Base-by-base conservation (phyloP, 2,329 filamentous ascomycete species). In the Endoconidiophora laricicola region DNA sequence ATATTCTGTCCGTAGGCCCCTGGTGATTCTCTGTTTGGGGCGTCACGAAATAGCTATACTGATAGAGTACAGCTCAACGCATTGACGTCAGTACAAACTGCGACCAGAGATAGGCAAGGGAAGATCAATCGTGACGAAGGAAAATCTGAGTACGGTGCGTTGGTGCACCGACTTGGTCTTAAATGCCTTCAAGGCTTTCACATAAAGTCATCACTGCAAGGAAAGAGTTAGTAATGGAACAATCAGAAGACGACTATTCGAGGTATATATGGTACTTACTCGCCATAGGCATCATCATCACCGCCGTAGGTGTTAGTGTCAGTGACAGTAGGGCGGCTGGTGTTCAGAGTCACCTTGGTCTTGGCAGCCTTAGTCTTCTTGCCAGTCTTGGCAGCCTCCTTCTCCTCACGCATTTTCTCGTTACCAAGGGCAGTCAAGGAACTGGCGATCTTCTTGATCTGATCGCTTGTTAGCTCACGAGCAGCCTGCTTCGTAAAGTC, bases 341-440 rank as follows among this genome's bases (percentile, higher is more conserved):
- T 79, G 50, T 84, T 83, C 46, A 96, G 71, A 5, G 78, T 81
- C 16, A 84, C 78, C 79, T 98, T 98, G 38, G 83, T 94, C 79
- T 96, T 96, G 55, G 86, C 83, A 3, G 88, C 88, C 76, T 96
- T 96, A 58, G 73, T 79, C 79, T 96, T 98, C 83, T 96, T 98
- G 60, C 82, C 85, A 49, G 85, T 81, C 73, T 94, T 95, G 57
- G 94, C 86, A 3, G 85, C 78, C 3, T 82, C 80, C 75, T 96
- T 95, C 75, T 98, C 91, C 66, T 95, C 88, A 72, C 87, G 93
- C 82, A 96, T 82, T 75, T 94, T 95, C 76, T 96, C 91, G 64
- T 98, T 98, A 63, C 86, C 77, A 51, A 94, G 74, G 4, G 87
- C 82, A n/a, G 88, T 94, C 60, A 98, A 68, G 4, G 77, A 75